Evolutionary conservation across 441 rosid genomes (phyloP).

Genomic region (Pelargonium citronellum): DNA sequence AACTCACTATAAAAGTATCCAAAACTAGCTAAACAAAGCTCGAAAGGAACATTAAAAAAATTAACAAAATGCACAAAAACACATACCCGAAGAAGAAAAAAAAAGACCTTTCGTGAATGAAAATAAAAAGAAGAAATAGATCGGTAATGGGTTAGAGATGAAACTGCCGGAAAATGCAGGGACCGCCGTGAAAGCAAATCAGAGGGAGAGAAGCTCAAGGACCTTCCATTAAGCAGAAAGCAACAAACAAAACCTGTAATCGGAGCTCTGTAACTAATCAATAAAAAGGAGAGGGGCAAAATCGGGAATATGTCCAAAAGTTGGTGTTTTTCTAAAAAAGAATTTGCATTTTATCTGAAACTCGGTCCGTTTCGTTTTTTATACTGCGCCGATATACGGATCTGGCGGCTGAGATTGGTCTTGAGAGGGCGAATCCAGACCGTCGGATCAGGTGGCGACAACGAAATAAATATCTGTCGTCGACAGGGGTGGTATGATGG

Average conservation of each 20-base stretch:
- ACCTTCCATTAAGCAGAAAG: conserved; percentile 59
- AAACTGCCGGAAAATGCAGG: conserved; percentile 21
- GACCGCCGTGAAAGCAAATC: neutral
- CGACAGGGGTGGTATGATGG: conserved; percentile 3
- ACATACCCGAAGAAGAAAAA: neutral
- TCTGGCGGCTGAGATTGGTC: neutral
- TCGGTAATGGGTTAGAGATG: conserved; percentile 8
- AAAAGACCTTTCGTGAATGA: neutral
- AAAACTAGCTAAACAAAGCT: neutral
- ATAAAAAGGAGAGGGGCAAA: neutral
- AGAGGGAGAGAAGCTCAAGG: conserved; percentile 35
- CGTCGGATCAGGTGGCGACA: conserved; percentile 1
- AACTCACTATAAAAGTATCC: neutral
- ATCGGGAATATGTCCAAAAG: neutral
- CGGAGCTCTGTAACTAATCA: conserved; percentile 20
- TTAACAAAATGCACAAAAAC: neutral
- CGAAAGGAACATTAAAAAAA: neutral
- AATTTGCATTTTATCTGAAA: neutral
- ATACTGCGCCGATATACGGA: neutral
- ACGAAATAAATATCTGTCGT: conserved; percentile 7
- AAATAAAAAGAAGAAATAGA: neutral
- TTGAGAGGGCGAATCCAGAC: neutral
- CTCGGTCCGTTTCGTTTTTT: neutral
- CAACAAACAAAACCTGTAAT: conserved; percentile 35
- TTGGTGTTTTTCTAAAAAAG: neutral